phyloP scores from a whole-genome alignment of 495 filamentous ascomycete genomes.

The Tuber borchii region DNA sequence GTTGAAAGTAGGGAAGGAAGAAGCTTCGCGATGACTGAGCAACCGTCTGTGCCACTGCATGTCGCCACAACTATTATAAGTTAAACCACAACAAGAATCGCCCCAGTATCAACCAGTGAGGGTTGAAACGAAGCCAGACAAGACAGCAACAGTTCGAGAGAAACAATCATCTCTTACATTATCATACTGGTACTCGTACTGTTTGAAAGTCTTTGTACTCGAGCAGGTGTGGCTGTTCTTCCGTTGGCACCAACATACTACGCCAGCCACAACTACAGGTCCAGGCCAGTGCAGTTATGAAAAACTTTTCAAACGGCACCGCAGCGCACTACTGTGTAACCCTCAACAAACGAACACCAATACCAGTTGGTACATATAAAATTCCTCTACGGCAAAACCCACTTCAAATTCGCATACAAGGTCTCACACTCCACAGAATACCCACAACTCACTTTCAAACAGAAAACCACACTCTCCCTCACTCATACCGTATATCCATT shows the following conservation, averaged over 20 bases:
- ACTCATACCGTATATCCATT: background rate
- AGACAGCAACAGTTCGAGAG: background rate
- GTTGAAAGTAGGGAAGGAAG: constrained; percentile 26
- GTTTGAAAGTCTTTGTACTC: background rate
- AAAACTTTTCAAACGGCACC: too few relatives aligned
- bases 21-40: constrained; percentile 40
- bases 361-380: background rate
- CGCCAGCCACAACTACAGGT: background rate
- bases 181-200: background rate
- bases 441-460: background rate
- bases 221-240: background rate
- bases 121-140: background rate
- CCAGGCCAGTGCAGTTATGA: too few relatives aligned
- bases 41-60: constrained; percentile 25
- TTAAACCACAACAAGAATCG: constrained; percentile 2
- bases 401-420: background rate
- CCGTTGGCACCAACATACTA: background rate
- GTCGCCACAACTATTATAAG: constrained; percentile 16
- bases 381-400: background rate
- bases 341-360: too few relatives aligned
- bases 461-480: background rate
- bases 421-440: background rate
- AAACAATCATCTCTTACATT: background rate
- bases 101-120: background rate
- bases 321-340: too few relatives aligned